Base-by-base conservation (phyloP, 371 early-diverging fungal species). In the Mycotypha africana region DNA sequence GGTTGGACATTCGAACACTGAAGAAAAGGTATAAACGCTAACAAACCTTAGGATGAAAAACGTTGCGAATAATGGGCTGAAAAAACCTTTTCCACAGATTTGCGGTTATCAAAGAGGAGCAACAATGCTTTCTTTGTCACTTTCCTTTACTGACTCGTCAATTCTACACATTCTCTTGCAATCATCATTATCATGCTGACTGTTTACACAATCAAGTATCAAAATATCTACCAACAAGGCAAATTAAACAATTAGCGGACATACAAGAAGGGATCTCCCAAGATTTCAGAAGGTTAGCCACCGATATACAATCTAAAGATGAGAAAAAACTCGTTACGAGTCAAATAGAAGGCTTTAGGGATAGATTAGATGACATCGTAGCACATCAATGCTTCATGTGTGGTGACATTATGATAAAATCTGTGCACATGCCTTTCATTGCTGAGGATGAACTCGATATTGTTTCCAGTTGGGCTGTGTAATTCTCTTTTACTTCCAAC, bases 351-450 rank as follows among this genome's bases (percentile, higher is more conserved):
- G 35, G 37, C 12, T 26, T 64, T 20, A 45, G 84, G 56, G 77
- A 79, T 12, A 81, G 91, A 43, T 61, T 92, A 37, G 91, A 94
- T 42, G 76, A 86, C 19, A 61, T 91, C 26, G 77, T 95, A 2
- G 89, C 92, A 3, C 66, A 74, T 12, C 94, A 95, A 52, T 95
- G 95, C 58, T 58, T 82, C 16, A 58, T 90, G 10, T 95, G 95
- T 40, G 92, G 94, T 12, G 94, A 94, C 45, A 60, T 84, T 23
- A 92, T 92, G 85, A 91, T 94, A 47, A 75, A 80, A 38, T 78
- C 80, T 3, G 82, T 93, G 23, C 81, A 79, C 31, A 59, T 74
- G 48, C 86, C 88, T 4, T 88, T 95, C 47, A 55, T 88, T 20
- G 60, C 53, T 8, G 46, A 50, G 19, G 76, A 76, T 15, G 85